Conservation (phyloP, 768 basidiomycete species). For the Clitopilus passeckerianus region DNA sequence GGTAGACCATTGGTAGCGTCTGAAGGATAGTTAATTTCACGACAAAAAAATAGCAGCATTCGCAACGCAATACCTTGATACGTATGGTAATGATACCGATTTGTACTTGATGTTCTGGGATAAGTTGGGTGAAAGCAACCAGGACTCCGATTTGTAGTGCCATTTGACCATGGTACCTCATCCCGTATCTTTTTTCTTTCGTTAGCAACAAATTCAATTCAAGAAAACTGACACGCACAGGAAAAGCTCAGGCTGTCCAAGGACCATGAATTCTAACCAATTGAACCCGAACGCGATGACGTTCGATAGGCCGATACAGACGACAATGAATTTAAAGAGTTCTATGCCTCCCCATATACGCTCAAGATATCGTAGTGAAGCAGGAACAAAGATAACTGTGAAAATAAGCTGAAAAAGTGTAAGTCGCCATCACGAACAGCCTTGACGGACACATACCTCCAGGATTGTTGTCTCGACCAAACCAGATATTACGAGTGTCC, state of each 20-base stretch:
- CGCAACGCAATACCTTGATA: conserved; percentile 66
- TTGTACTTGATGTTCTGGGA: conserved; percentile 98
- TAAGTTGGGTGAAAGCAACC: conserved; percentile 96
- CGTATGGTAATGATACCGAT: conserved; percentile 79
- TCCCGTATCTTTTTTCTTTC: conserved; percentile 58
- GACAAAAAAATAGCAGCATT: background rate
- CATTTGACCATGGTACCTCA: conserved; percentile 90
- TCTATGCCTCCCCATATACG: conserved; percentile 91
- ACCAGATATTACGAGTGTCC: conserved; percentile 89
- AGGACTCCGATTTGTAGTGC: conserved; percentile 84
- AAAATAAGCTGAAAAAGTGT: conserved; percentile 56
- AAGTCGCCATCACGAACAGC: conserved; percentile 3
- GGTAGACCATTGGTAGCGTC: conserved; percentile 92
- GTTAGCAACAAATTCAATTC: conserved; percentile 5
- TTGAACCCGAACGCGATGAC: conserved; percentile 84
- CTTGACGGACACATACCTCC: conserved; percentile 56
- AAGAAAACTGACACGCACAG: conserved; percentile 44
- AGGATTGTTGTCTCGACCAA: conserved; percentile 80
- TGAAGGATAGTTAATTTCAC: conserved; percentile 24
- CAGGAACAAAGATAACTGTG: conserved; percentile 72
- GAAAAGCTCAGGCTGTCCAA: conserved; percentile 70
- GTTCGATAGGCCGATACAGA: conserved; percentile 77
- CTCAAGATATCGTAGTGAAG: conserved; percentile 87
- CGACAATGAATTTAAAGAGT: conserved; percentile 78
- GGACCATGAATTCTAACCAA: conserved; percentile 77